Percentiles rank a stretch among this genome's conserved stretches.
Evolutionary conservation across 345 rosid species (phyloP).

Genomic region (Geranium brycei): DNA sequence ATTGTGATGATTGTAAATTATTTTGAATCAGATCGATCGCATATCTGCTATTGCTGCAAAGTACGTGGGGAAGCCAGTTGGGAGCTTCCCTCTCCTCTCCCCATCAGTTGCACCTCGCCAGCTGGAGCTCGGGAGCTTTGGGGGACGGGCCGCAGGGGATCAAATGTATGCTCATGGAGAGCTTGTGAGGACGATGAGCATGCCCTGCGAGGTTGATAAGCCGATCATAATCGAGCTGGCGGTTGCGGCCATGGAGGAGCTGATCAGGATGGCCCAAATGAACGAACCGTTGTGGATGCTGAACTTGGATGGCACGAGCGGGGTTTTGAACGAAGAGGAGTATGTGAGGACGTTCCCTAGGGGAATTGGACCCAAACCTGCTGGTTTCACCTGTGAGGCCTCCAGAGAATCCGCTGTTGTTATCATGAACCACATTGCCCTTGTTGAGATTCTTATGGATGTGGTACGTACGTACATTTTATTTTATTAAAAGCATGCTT

Average conservation of each 20-base stretch:
- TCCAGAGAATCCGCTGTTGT: slow-evolving; percentile 54
- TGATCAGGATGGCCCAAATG: slow-evolving; percentile 59
- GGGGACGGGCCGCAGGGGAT: slow-evolving; percentile 27
- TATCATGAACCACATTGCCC: slow-evolving; percentile 47
- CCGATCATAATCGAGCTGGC: slow-evolving; percentile 70
- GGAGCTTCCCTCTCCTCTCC: slow-evolving; percentile 60
- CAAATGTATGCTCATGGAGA: slow-evolving; percentile 58
- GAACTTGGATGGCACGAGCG: slow-evolving; percentile 32
- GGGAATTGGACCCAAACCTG: slow-evolving; percentile 54
- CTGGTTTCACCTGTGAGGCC: slow-evolving; percentile 66
- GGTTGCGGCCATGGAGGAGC: slow-evolving; percentile 81
- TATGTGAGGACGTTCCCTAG: slow-evolving; percentile 39
- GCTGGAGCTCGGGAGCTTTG: slow-evolving; percentile 38
- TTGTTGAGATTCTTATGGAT: slow-evolving; percentile 75
- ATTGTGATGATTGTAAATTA: no score
- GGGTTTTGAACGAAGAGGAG: slow-evolving; percentile 50
- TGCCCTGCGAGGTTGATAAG: slow-evolving; percentile 48
- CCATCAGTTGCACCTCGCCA: slow-evolving; percentile 49
- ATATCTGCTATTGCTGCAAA: slow-evolving; percentile 87
- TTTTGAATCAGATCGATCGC: slow-evolving; percentile 49
- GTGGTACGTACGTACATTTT: slow-evolving; percentile 22
- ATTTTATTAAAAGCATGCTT: no score
- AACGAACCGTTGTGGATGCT: slow-evolving; percentile 69
- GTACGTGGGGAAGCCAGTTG: slow-evolving; percentile 85
- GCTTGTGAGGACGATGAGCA: slow-evolving; percentile 43